phyloP scores from a whole-genome alignment of 495 filamentous ascomycete species.

The Hypomontagnella monticulosa region DNA sequence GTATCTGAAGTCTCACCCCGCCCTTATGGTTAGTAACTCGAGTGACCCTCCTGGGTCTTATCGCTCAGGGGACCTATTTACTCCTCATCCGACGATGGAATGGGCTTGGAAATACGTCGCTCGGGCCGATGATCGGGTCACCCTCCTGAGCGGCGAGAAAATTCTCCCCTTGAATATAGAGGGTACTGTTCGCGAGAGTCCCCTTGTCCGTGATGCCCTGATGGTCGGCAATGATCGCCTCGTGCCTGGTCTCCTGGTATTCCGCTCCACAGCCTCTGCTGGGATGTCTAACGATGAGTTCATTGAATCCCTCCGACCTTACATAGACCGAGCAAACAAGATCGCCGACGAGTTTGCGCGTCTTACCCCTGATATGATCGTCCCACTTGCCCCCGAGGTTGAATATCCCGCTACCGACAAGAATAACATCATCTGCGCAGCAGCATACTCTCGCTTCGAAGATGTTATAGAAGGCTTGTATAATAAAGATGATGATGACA shows the following conservation, averaged over 20 bases:
- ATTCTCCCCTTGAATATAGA: conserved; percentile 72
- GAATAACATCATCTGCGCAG: conserved; percentile 64
- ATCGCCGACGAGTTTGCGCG: conserved; percentile 63
- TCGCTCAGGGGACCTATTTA: conserved; percentile 68
- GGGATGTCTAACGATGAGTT: conserved; percentile 53
- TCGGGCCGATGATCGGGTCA: conserved; percentile 70
- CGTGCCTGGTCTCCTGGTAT: conserved; percentile 59
- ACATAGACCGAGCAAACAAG: conserved; percentile 58
- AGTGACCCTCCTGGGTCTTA: conserved; percentile 67
- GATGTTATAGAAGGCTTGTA: conserved; percentile 62
- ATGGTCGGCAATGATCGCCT: conserved; percentile 51
- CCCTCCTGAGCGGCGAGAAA: conserved; percentile 75
- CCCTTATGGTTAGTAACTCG: conserved; percentile 66
- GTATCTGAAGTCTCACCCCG: conserved; percentile 67
- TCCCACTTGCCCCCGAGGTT: conserved; percentile 52
- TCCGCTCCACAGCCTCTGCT: conserved; percentile 50
- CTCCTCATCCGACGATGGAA: conserved; percentile 65
- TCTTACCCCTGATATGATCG: conserved; percentile 64
- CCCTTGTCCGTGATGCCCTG: conserved; percentile 36
- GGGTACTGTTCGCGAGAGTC: conserved; percentile 58
- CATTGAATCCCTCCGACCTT: conserved; percentile 59
- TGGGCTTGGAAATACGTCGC: conserved; percentile 72
- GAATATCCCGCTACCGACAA: conserved; percentile 65
- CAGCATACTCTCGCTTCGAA: conserved; percentile 60
- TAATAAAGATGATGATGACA: conserved; percentile 42